Percentiles rank a stretch among this genome's conserved stretches.
Evolutionary conservation across 768 basidiomycete genomes (phyloP).

Genomic region (Tricholoma hemisulphureum): DNA sequence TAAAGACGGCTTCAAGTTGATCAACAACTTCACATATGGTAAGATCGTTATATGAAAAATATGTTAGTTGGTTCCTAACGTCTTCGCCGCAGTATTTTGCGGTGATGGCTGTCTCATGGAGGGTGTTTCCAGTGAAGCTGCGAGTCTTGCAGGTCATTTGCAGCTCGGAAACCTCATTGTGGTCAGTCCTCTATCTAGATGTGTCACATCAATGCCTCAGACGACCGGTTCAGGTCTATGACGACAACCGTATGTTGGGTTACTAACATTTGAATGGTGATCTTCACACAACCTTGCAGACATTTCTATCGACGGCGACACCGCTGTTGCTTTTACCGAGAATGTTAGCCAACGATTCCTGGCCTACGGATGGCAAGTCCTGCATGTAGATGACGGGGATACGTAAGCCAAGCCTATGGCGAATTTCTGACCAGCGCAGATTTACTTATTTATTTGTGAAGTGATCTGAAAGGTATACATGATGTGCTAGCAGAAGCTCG

Average conservation of each 20-base stretch:
- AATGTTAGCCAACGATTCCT: constrained; percentile 86
- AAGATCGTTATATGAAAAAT: constrained; percentile 10
- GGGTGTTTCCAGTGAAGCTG: constrained; percentile 91
- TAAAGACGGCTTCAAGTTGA: constrained; percentile 75
- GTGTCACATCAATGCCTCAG: constrained; percentile 9
- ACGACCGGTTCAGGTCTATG: constrained; percentile 63
- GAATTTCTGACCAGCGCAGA: background rate
- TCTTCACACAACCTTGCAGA: constrained; percentile 42
- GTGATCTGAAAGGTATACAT: constrained; percentile 76
- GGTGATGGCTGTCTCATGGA: constrained; percentile 98
- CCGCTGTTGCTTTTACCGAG: constrained; percentile 90
- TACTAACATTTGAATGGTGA: background rate
- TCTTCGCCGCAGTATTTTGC: constrained; percentile 56
- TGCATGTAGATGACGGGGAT: constrained; percentile 80
- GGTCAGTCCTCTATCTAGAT: constrained; percentile 43
- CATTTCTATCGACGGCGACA: constrained; percentile 96
- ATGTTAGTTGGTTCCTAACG: constrained; percentile 25
- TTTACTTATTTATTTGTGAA: constrained; percentile 24
- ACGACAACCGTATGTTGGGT: constrained; percentile 80
- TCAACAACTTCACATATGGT: constrained; percentile 92
- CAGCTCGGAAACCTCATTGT: constrained; percentile 91
- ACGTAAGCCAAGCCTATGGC: constrained; percentile 39
- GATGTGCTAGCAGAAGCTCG: constrained; percentile 77
- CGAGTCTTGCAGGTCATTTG: constrained; percentile 90
- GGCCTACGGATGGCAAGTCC: constrained; percentile 93